Evolutionary conservation across 768 basidiomycete species (phyloP), one percentile per base, ranked within the genome.

Genomic region (Pleurotus sapidus): DNA sequence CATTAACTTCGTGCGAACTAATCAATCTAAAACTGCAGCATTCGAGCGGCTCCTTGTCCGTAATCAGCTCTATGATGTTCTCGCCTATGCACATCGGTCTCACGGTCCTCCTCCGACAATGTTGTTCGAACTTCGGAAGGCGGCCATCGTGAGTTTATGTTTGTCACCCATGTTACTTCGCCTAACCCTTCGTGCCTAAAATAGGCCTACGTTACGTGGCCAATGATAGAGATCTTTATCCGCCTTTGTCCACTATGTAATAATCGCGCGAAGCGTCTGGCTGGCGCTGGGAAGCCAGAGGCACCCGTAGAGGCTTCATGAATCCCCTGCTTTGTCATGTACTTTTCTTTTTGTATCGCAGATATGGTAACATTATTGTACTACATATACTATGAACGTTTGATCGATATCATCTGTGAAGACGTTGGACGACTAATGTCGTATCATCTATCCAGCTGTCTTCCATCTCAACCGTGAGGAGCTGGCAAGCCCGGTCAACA

Each of bases 201-300:
- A 34, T 62, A 89, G 87, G 80, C 84, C 24, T 75, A 75, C 20
- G 79, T 89, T 55, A 88, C 87, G 6, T 89, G 86, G 86, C 84
- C 87, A 3, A 89, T 89, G 84, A 77, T 82, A 4, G 87, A 89
- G 66, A 78, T 83, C 38, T 89, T 88, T 68, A 73, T 78, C 40
- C 79, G 78, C 30, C 68, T 87, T 42, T 89, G 87, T 62, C 87
- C 87, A 24, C 61, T 74, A 5, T 79, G 78, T 63, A 70, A 64
- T 39, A 61, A 72, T 37, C 66, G 57, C 24, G 59, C 49, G 37
- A 61, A 60, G 27, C 59, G 30, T 27, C 20, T n/a, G 6, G n/a
- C 18, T 40, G 43, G 57, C 12, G 55, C 43, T 38, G 25, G 49
- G 40, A 60, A 60, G 42, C 12, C 43, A n/a, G 55, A 60, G 25